Percentiles rank a stretch among this genome's conserved stretches.
These are phyloP conservation scores for Extremus antarcticus DNA, from an alignment of 495 filamentous ascomycete genomes.

Conservation along the genomic window DNA sequence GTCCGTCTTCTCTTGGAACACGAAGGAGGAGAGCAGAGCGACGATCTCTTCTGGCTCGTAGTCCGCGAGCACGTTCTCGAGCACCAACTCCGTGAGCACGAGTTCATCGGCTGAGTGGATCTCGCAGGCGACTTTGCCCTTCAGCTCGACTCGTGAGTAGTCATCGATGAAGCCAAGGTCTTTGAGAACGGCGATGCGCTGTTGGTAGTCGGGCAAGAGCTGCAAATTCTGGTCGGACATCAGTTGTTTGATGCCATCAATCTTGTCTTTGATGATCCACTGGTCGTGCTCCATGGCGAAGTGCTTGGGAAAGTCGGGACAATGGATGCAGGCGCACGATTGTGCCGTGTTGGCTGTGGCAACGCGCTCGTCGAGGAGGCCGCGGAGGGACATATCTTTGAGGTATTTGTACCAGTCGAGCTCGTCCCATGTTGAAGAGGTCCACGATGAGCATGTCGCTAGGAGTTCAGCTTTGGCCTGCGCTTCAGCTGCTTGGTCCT, in stretches of 20 bases:
- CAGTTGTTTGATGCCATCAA: conserved; percentile 66
- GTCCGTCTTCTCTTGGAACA: conserved; percentile 98
- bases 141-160: conserved; percentile 72
- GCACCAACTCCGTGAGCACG: conserved; percentile 89
- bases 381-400: conserved; percentile 64
- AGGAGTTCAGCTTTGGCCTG: conserved; percentile 51
- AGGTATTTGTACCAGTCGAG: conserved; percentile 62
- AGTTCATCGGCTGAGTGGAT: conserved; percentile 96
- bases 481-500: conserved; percentile 29
- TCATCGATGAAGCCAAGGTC: conserved; percentile 86
- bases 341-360: conserved; percentile 48
- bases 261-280: conserved; percentile 87
- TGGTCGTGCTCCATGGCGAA: conserved; percentile 91
- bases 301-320: conserved; percentile 72
- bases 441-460: conserved; percentile 58
- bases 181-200: conserved; percentile 80
- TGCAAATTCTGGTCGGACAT: conserved; percentile 97
- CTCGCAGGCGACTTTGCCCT: conserved; percentile 97
- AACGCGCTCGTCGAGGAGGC: conserved; percentile 57
- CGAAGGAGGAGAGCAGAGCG: conserved; percentile 83
- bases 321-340: conserved; percentile 47
- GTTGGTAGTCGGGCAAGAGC: conserved; percentile 94
- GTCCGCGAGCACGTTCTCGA: conserved; percentile 91
- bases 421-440: conserved; percentile 67
- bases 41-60: conserved; percentile 96